Conservation (phyloP, 2,329 filamentous ascomycete species). For the Biscogniauxia sp. region DNA sequence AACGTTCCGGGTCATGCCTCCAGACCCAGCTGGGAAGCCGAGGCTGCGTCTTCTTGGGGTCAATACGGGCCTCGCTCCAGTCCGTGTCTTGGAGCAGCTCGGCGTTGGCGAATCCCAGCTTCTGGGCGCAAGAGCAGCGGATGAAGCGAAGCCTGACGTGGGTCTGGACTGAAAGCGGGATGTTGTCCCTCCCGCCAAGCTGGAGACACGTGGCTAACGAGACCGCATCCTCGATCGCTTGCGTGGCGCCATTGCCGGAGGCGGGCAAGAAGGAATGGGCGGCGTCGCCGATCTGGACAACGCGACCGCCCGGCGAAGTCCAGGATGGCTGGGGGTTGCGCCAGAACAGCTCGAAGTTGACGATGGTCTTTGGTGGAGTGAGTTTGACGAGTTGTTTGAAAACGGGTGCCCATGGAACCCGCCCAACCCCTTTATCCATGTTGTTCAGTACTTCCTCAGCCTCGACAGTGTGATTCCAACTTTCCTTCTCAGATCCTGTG, state of each 20-base stretch:
- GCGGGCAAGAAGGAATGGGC: constrained; percentile 42
- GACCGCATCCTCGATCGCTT: constrained; percentile 42
- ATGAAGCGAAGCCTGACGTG: constrained; percentile 38
- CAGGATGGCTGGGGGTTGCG: constrained; percentile 39
- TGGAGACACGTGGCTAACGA: constrained; percentile 38
- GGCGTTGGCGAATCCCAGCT: constrained; percentile 38
- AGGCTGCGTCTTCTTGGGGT: constrained; percentile 35
- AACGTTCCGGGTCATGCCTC: constrained; percentile 37
- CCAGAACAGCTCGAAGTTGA: constrained; percentile 42
- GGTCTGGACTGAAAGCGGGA: constrained; percentile 33
- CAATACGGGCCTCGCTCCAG: constrained; percentile 32
- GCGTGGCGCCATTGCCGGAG: constrained; percentile 41
- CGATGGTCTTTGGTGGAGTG: constrained; percentile 32
- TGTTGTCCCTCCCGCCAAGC: constrained; percentile 31
- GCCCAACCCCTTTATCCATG: constrained; percentile 35
- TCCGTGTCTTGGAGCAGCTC: constrained; percentile 37
- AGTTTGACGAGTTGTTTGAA: constrained; percentile 36
- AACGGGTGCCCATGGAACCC: constrained; percentile 31
- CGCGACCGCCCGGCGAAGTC: constrained; percentile 33
- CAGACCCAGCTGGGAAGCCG: constrained; percentile 38
- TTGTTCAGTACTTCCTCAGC: constrained; percentile 35
- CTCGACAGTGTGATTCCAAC: constrained; percentile 36
- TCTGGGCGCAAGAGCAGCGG: constrained; percentile 36
- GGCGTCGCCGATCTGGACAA: constrained; percentile 39
- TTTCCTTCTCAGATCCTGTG: constrained; percentile 37